These are phyloP conservation scores for Paraphoma chrysanthemicola DNA, from an alignment of 2,329 filamentous ascomycete genomes.

Conservation along the genomic window DNA sequence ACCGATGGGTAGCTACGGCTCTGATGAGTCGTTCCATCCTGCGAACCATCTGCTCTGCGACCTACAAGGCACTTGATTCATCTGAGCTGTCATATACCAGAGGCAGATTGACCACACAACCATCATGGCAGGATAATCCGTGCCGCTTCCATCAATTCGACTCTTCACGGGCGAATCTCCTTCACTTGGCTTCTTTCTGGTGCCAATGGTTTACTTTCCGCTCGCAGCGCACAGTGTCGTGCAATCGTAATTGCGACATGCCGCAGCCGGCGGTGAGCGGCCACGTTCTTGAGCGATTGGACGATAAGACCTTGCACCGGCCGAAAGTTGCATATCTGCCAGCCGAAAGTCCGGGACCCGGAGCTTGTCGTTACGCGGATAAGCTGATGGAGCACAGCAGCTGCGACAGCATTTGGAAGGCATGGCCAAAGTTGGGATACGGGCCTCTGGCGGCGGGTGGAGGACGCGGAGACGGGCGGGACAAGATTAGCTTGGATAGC, in stretches of 20 bases:
- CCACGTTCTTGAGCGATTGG: constrained; percentile 49
- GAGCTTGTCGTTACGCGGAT: constrained; percentile 15
- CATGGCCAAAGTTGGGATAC: constrained; percentile 19
- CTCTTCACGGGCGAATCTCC: background rate
- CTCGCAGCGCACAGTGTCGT: constrained; percentile 13
- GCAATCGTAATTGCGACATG: constrained; percentile 19
- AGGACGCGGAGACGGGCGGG: constrained; percentile 15
- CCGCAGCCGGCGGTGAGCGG: constrained; percentile 36
- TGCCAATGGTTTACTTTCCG: constrained; percentile 8
- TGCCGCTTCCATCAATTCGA: too few relatives aligned
- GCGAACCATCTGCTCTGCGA: constrained; percentile 36
- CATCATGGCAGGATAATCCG: background rate
- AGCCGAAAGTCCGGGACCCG: constrained; percentile 11
- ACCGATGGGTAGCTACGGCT: constrained; percentile 30
- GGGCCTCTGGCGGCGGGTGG: constrained; percentile 8
- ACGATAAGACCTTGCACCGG: constrained; percentile 25
- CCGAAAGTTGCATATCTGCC: constrained; percentile 17
- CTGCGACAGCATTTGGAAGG: background rate
- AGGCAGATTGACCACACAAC: background rate
- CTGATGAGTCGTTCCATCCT: constrained; percentile 30
- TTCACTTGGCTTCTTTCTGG: constrained; percentile 5
- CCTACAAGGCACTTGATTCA: constrained; percentile 21
- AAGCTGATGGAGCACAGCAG: background rate
- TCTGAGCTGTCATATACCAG: background rate
- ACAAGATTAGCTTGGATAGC: constrained; percentile 12